These are phyloP conservation scores for Emmonsiellopsis sp. DNA, from an alignment of 2,329 filamentous ascomycete genomes.

Conservation along the genomic window DNA sequence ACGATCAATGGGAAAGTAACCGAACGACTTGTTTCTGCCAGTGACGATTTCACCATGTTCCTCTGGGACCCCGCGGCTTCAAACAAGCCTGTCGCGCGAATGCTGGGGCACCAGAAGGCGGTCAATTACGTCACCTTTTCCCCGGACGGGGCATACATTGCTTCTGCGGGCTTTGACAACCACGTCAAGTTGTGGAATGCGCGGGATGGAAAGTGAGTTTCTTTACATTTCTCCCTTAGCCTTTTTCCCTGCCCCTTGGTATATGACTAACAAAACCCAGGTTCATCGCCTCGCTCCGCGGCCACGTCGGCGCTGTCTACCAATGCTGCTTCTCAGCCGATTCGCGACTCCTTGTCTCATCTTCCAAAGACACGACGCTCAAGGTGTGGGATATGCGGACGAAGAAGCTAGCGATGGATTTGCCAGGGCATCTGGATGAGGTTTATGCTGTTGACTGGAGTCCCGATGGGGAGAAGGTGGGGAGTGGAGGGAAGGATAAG, in stretches of 20 bases:
- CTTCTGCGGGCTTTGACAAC: conserved; percentile 87
- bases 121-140: conserved; percentile 95
- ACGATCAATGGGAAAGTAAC: conserved; percentile 64
- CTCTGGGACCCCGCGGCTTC: conserved; percentile 77
- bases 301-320: conserved; percentile 86
- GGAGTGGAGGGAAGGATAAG: conserved; percentile 89
- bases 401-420: conserved; percentile 69
- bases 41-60: conserved; percentile 93
- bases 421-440: conserved; percentile 85
- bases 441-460: conserved; percentile 95
- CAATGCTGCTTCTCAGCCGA: conserved; percentile 89
- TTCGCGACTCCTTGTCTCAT: conserved; percentile 77
- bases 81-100: conserved; percentile 74
- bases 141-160: conserved; percentile 77
- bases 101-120: conserved; percentile 92
- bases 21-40: conserved; percentile 80
- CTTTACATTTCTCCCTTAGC: conserved; percentile 2
- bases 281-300: conserved; percentile 79
- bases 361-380: conserved; percentile 82
- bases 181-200: conserved; percentile 88
- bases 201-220: conserved; percentile 50
- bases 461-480: conserved; percentile 78
- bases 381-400: conserved; percentile 91
- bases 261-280: conserved; percentile 28
- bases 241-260: conserved; percentile 3